Evolutionary conservation across 139 green algal species (phyloP).

Genomic region (Haematococcus sp.): DNA sequence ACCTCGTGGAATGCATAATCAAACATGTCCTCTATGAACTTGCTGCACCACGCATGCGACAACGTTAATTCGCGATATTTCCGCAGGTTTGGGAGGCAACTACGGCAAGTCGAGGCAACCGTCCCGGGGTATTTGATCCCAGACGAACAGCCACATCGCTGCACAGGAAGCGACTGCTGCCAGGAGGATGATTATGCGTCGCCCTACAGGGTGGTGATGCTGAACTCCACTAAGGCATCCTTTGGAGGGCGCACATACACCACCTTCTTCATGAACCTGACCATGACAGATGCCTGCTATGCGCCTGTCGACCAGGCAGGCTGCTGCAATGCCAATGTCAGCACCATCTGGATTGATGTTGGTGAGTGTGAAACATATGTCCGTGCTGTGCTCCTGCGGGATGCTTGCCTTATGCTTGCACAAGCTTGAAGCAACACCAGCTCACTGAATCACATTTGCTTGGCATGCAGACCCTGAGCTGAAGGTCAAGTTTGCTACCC

Average conservation of each 20-base stretch:
- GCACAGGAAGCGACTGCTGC: conserved; percentile 20
- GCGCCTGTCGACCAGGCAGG: not conserved
- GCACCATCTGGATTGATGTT: conserved; percentile 35
- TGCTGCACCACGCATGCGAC: too few relatives aligned
- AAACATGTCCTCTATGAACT: too few relatives aligned
- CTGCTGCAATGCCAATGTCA: conserved; percentile 27
- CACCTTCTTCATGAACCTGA: conserved; percentile 34
- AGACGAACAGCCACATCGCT: not conserved
- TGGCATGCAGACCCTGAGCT: conserved; percentile 16
- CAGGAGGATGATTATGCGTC: conserved; percentile 34
- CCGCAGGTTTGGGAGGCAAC: conserved; percentile 19
- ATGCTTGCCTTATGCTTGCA: too few relatives aligned
- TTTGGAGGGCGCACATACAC: conserved; percentile 26
- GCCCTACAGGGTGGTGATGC: conserved; percentile 22
- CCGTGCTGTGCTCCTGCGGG: too few relatives aligned
- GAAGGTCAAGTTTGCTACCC: conserved; percentile 25
- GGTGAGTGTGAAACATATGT: conserved; percentile 11
- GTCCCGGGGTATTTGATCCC: conserved; percentile 16
- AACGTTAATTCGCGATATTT: too few relatives aligned
- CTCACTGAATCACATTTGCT: not conserved
- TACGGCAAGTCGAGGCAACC: not conserved
- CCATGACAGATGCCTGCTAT: conserved; percentile 6
- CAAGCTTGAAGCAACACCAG: not conserved
- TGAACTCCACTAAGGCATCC: conserved; percentile 15
- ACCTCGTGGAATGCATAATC: too few relatives aligned